Percentiles rank a stretch among this genome's conserved stretches.
These are phyloP conservation scores for Colletotrichum caudatum DNA, from an alignment of 2,329 filamentous ascomycete species.

Conservation along the genomic window DNA sequence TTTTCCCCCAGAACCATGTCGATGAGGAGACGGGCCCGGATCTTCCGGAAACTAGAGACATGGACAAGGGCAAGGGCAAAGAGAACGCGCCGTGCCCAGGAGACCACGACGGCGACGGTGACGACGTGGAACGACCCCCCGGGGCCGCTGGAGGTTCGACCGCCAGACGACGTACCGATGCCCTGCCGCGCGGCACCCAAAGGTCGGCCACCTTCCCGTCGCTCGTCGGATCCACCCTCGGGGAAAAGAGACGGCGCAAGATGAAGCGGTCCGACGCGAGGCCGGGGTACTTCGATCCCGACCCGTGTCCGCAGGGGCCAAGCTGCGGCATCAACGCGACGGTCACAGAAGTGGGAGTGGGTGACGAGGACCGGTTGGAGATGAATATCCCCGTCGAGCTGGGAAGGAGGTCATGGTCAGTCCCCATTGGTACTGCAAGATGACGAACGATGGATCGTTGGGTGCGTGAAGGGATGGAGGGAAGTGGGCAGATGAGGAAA, in stretches of 20 bases:
- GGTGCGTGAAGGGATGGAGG: background rate
- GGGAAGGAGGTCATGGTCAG: conserved; percentile 3
- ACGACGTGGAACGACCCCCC: no score
- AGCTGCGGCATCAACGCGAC: background rate
- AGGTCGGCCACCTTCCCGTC: conserved; percentile 16
- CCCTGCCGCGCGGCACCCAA: background rate
- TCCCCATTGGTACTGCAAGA: conserved; percentile 15
- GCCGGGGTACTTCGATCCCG: conserved; percentile 39
- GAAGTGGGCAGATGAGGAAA: background rate
- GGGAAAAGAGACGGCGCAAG: conserved; percentile 12
- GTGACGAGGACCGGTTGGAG: conserved; percentile 19
- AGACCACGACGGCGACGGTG: background rate
- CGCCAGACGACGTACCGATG: background rate
- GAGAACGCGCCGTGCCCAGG: background rate
- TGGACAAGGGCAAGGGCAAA: background rate
- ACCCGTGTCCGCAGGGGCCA: background rate
- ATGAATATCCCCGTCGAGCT: conserved; percentile 40
- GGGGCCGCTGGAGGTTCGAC: background rate
- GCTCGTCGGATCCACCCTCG: conserved; percentile 10
- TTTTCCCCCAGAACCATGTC: background rate
- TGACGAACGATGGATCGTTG: background rate
- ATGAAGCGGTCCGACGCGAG: conserved; percentile 21
- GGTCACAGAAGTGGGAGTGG: background rate
- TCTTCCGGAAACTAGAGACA: background rate
- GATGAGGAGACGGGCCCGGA: background rate